A percentile compares a stretch with the other conserved stretches of the same genome.
These are phyloP conservation scores for Tripidium arundinaceum DNA, from an alignment of 202 grass and related monocot genomes.

Conservation along the genomic window DNA sequence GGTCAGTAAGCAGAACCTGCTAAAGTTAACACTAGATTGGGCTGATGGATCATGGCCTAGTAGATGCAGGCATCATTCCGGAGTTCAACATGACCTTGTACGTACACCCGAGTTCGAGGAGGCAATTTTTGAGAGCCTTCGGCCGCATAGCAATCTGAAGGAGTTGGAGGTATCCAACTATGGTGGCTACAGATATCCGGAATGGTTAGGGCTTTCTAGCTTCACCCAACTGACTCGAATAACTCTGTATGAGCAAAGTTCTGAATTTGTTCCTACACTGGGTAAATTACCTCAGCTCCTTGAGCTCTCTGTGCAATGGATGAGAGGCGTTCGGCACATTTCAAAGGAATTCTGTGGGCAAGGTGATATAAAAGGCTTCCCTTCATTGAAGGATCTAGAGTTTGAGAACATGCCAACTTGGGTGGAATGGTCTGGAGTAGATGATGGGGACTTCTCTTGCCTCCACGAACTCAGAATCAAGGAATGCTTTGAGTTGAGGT, in stretches of 20 bases:
- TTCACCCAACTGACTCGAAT: conserved; percentile 31
- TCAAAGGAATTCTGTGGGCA: conserved; percentile 23
- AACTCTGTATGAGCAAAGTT: conserved; percentile 8
- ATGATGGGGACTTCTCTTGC: conserved; percentile 19
- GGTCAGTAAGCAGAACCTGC: conserved; percentile 10
- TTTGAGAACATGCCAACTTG: neutral
- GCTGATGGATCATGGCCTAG: neutral
- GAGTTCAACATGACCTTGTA: neutral
- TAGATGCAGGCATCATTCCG: neutral
- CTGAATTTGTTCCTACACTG: conserved; percentile 31
- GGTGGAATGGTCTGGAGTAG: conserved; percentile 28
- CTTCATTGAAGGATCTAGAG: conserved; percentile 15
- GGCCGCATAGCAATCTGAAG: too few relatives aligned
- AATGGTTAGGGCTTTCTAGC: conserved; percentile 30
- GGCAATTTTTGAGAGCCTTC: conserved; percentile 22
- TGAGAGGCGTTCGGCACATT: conserved; percentile 6
- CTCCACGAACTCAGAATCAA: conserved; percentile 19
- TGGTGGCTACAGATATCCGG: conserved; percentile 20
- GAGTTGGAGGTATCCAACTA: conserved; percentile 27
- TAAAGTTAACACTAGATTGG: conserved; percentile 27
- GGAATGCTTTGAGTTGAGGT: neutral
- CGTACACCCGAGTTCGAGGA: conserved; percentile 5
- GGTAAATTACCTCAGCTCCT: conserved; percentile 24
- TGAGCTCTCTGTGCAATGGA: neutral
- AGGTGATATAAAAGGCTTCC: neutral